These are phyloP conservation scores for Bipolaris sorokiniana DNA, from an alignment of 2,329 filamentous ascomycete species.

Conservation along the genomic window DNA sequence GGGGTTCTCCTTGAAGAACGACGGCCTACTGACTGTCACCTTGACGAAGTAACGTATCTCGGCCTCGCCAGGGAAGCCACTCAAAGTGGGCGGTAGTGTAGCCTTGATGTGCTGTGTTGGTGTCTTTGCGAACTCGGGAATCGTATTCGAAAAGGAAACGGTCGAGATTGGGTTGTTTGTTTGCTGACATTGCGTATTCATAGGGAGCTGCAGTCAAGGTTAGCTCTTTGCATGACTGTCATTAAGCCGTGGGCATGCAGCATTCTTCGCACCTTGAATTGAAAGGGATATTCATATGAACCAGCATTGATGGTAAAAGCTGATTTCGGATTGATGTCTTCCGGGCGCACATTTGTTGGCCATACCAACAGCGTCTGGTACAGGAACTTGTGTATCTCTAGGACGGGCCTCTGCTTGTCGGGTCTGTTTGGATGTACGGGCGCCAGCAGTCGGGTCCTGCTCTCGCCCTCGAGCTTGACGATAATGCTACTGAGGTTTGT, in stretches of 20 bases:
- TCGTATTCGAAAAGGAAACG: slow-evolving; percentile 52
- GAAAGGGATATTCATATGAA: slow-evolving; percentile 77
- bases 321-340: slow-evolving; percentile 51
- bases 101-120: slow-evolving; percentile 74
- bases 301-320: slow-evolving; percentile 70
- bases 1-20: slow-evolving; percentile 89
- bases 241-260: neutral
- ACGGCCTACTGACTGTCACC: slow-evolving; percentile 88
- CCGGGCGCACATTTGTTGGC: slow-evolving; percentile 58
- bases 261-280: slow-evolving; percentile 69
- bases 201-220: slow-evolving; percentile 52
- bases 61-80: slow-evolving; percentile 83
- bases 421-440: slow-evolving; percentile 51
- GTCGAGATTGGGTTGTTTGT: slow-evolving; percentile 48
- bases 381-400: slow-evolving; percentile 67
- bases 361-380: slow-evolving; percentile 78
- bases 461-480: slow-evolving; percentile 84
- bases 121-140: slow-evolving; percentile 54
- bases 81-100: slow-evolving; percentile 86
- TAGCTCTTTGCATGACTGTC: neutral
- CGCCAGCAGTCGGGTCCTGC: slow-evolving; percentile 68
- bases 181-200: slow-evolving; percentile 72
- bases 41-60: slow-evolving; percentile 96
- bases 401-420: slow-evolving; percentile 54
- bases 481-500: slow-evolving; percentile 63